Base-by-base conservation (phyloP, 495 filamentous ascomycete genomes). In the Cairneyella variabilis region DNA sequence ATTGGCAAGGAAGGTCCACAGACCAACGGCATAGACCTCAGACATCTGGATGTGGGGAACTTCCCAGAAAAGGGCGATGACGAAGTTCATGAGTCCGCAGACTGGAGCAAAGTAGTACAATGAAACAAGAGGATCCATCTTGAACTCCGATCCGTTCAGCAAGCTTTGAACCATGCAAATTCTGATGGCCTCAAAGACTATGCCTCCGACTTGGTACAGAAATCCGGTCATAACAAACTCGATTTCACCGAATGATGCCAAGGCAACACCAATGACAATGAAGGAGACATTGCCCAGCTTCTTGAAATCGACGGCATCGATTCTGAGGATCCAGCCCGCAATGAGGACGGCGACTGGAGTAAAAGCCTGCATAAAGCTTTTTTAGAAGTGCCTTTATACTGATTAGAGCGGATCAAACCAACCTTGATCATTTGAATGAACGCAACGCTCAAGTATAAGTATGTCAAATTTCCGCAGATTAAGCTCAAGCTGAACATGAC, bases 371-470 rank as follows among this genome's bases (percentile, higher is more conserved):
- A n/a, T n/a, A n/a, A n/a, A 23, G 17, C 32, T 43, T 36, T 56
- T 39, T 68, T 53, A 63, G 40, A 12, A 51, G 69, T 77, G 4
- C 17, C n/a, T n/a, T n/a, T n/a, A 17, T 47, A 53, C 86, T 14
- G 1, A 16, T n/a, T 44, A 34, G 22, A 1, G 5, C 10, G 12
- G 16, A 26, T 32, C 7, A 34, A 32, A 25, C 48, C 18, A 61
- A 64, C 61, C 88, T 96, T 96, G 63, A 97, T 80, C 91, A 97
- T 97, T 76, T 97, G 91, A 68, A 97, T 97, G 71, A 97, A 97
- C 39, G 91, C 82, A 56, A 96, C 91, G 63, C 85, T 89, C 56
- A 97, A 81, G 71, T 93, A 95, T 45, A 97, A 75, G 66, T 96
- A 97, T 51, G 91, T 89, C 66, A 91, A 76, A 72, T 97, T 96